These are phyloP conservation scores for Crepidotus variabilis DNA, from an alignment of 768 basidiomycete species.

Conservation along the genomic window DNA sequence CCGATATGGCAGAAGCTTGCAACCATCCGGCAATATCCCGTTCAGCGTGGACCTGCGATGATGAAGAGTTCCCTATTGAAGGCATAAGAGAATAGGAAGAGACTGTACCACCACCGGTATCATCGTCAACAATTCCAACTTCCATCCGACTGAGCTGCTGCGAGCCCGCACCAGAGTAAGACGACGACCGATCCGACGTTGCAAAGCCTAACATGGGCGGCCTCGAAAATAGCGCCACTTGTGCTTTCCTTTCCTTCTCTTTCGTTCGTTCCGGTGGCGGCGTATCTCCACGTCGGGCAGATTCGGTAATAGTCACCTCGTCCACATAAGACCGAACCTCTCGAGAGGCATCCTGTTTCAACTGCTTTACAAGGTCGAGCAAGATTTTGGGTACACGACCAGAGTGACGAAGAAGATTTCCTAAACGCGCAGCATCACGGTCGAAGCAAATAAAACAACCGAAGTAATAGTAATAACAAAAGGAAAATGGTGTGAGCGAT, in stretches of 20 bases:
- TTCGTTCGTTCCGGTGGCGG: constrained; percentile 2
- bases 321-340: constrained; percentile 63
- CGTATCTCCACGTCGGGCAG: constrained; percentile 5
- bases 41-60: not conserved
- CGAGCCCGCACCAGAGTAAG: too few species aligned
- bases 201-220: constrained; percentile 14
- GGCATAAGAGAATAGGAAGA: not conserved
- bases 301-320: constrained; percentile 19
- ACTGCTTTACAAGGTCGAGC: constrained; percentile 36
- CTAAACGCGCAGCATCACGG: constrained; percentile 19
- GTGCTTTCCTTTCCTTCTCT: constrained; percentile 4
- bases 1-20: not conserved
- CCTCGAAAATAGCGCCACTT: constrained; percentile 33
- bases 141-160: too few species aligned
- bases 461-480: constrained; percentile 4
- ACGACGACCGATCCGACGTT: not conserved
- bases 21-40: not conserved
- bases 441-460: too few species aligned
- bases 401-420: constrained; percentile 22
- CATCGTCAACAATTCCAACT: too few species aligned
- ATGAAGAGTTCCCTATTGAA: not conserved
- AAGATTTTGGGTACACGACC: constrained; percentile 30
- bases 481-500: constrained; percentile 13
- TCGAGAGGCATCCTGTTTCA: constrained; percentile 53
- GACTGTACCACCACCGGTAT: too few species aligned